These are phyloP conservation scores for Durio zibethinus DNA, from an alignment of 345 rosid species.

Conservation along the genomic window DNA sequence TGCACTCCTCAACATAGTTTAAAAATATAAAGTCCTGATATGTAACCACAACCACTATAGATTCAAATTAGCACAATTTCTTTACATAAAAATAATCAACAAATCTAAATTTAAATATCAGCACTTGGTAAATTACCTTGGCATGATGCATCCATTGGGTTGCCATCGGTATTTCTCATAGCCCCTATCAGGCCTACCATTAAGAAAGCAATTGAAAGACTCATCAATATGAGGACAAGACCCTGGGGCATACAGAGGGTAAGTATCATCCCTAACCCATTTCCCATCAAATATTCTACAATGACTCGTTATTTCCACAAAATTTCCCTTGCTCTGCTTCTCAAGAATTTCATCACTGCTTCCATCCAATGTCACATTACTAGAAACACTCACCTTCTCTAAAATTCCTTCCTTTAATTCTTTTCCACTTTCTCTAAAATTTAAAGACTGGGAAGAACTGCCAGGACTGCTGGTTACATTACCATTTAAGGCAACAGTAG, in stretches of 20 bases:
- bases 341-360: not conserved
- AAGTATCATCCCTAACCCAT: conserved; percentile 41
- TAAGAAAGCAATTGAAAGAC: conserved; percentile 39
- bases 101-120: not conserved
- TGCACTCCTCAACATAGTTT: not conserved
- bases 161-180: conserved; percentile 43
- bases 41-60: no score
- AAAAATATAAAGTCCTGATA: not conserved
- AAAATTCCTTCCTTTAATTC: not conserved
- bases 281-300: conserved; percentile 44
- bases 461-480: not conserved
- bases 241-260: conserved; percentile 39
- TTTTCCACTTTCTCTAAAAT: not conserved
- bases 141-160: conserved; percentile 37
- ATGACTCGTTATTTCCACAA: conserved; percentile 17
- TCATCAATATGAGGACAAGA: conserved; percentile 45
- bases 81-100: not conserved
- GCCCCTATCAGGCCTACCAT: conserved; percentile 41
- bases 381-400: not conserved
- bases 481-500: conserved; percentile 1
- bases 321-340: conserved; percentile 9
- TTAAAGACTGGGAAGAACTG: not conserved
- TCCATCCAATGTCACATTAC: not conserved
- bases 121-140: conserved; percentile 32
- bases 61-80: not conserved